Evolutionary conservation across 805 yeast genomes (phyloP).

Genomic region (Candida oleophila): DNA sequence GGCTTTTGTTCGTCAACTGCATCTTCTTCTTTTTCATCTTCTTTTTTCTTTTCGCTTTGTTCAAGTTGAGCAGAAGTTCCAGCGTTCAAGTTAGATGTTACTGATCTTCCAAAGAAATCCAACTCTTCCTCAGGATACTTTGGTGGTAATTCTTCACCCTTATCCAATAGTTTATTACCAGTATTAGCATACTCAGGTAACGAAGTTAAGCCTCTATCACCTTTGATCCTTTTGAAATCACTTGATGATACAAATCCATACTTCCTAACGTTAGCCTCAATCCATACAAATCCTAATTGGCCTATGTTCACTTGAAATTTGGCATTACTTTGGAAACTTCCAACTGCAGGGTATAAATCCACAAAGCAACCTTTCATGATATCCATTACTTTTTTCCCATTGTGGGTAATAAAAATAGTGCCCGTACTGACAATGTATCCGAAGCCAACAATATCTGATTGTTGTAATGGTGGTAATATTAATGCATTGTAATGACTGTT

Average conservation of each 20-base stretch:
- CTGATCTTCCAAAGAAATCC: conserved; percentile 55
- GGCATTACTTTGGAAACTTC: conserved; percentile 45
- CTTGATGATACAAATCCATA: conserved; percentile 55
- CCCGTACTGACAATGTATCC: conserved; percentile 52
- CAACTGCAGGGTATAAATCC: conserved; percentile 55
- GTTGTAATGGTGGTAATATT: conserved; percentile 50
- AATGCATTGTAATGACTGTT: conserved; percentile 42
- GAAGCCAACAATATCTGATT: conserved; percentile 56
- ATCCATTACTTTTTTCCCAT: conserved; percentile 54
- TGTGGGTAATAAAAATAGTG: conserved; percentile 52
- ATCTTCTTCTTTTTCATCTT: conserved; percentile 4
- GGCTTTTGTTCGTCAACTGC: conserved; percentile 9
- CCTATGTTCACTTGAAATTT: conserved; percentile 44
- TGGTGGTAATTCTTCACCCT: conserved; percentile 75
- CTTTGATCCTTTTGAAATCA: conserved; percentile 33
- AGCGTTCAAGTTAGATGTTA: conserved; percentile 14
- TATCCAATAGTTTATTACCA: conserved; percentile 58
- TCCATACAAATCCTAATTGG: conserved; percentile 48
- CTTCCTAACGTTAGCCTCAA: conserved; percentile 51
- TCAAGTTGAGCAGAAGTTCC: conserved; percentile 30
- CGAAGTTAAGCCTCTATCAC: conserved; percentile 39
- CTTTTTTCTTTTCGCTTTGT: conserved; percentile 2
- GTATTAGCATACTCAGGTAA: conserved; percentile 34
- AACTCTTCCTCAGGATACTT: conserved; percentile 62
- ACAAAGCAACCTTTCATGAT: conserved; percentile 47